phyloP scores from a whole-genome alignment of 768 basidiomycete species.

The Pleurotus platypus region DNA sequence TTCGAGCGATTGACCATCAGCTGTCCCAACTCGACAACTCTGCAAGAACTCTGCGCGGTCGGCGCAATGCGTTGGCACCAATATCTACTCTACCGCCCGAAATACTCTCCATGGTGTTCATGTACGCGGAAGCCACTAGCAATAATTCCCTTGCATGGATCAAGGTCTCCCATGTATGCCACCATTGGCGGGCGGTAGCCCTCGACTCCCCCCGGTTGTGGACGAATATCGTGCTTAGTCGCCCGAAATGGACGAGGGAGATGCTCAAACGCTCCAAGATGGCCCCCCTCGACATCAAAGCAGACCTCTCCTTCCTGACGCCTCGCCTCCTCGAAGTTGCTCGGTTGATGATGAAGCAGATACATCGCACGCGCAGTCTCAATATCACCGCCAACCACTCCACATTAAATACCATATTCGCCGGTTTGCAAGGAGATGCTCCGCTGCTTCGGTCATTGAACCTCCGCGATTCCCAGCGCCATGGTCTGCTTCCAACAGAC shows the following conservation, averaged over 20 bases:
- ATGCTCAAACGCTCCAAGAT: slow-evolving; percentile 43
- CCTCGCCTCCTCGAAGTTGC: slow-evolving; percentile 24
- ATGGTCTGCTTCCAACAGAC: slow-evolving; percentile 15
- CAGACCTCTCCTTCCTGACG: slow-evolving; percentile 19
- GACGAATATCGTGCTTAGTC: slow-evolving; percentile 29
- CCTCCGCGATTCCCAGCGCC: slow-evolving; percentile 15
- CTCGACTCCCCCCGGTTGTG: slow-evolving; percentile 38
- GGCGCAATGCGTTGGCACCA: slow-evolving; percentile 32
- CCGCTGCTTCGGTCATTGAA: slow-evolving; percentile 29
- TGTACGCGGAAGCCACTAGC: slow-evolving; percentile 4
- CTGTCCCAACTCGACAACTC: slow-evolving; percentile 27
- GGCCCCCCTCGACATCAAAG: slow-evolving; percentile 28
- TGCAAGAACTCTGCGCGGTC: slow-evolving; percentile 29
- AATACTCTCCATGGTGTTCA: slow-evolving; percentile 35
- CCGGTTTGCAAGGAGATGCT: slow-evolving; percentile 11
- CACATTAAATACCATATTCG: not conserved
- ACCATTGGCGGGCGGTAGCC: slow-evolving; percentile 41
- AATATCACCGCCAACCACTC: slow-evolving; percentile 20
- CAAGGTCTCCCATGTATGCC: slow-evolving; percentile 33
- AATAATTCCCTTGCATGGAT: slow-evolving; percentile 27
- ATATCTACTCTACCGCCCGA: slow-evolving; percentile 40
- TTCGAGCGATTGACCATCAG: slow-evolving; percentile 32
- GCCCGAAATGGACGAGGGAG: slow-evolving; percentile 33
- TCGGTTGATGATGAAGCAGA: slow-evolving; percentile 25
- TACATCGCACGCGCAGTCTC: slow-evolving; percentile 29